Evolutionary conservation across 208 protist genomes (phyloP).

Genomic region (Trichomonas tenax): DNA sequence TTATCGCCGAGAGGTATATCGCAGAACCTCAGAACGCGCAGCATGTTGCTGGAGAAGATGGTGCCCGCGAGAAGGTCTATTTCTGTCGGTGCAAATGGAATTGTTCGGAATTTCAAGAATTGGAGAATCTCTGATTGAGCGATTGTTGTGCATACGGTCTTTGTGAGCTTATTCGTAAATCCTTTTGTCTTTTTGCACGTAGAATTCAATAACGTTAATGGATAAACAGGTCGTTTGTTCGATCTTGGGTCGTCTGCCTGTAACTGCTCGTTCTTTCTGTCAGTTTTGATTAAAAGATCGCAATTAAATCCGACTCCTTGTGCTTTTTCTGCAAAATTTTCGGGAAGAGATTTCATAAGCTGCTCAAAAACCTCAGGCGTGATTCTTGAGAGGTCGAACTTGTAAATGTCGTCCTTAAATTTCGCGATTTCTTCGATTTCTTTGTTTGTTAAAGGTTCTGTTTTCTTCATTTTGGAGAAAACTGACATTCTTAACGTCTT

Average conservation of each 20-base stretch:
- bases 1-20: neutral
- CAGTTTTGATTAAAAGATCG: neutral
- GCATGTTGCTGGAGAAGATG: neutral
- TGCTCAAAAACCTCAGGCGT: neutral
- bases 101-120: neutral
- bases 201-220: neutral
- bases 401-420: neutral
- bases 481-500: neutral
- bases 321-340: neutral
- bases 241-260: neutral
- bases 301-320: neutral
- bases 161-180: neutral
- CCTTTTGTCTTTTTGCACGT: neutral
- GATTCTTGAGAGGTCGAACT: neutral
- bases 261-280: neutral
- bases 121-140: neutral
- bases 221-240: neutral
- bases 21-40: neutral
- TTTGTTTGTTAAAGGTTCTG: neutral
- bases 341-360: neutral
- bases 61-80: neutral
- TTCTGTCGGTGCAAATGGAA: neutral
- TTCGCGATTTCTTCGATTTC: neutral
- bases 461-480: neutral
- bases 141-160: neutral